Evolutionary conservation across 2,329 filamentous ascomycete genomes (phyloP), one percentile per base, ranked within the genome.

Genomic region (Sphaerostilbella broomeana): DNA sequence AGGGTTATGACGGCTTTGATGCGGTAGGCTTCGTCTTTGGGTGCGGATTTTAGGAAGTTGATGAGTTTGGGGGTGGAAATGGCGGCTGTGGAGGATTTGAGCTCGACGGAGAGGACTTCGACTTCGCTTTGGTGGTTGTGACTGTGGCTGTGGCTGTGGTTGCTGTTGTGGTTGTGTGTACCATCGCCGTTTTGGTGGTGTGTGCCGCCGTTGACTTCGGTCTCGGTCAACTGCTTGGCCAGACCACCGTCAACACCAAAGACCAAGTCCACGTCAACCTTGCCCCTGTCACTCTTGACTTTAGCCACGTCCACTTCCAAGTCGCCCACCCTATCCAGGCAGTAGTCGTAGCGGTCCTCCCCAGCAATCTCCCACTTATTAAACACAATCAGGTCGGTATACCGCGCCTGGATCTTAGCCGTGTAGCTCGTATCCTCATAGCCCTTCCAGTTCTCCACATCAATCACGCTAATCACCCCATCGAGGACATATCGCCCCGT

Each of bases 371-470:
- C 89, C 85, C 87, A 94, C 66, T 95, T 95, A 61, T 95, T 95
- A 53, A 94, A 82, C 12, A 95, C 79, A 45, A 95, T 82, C 46
- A 95, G 59, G 62, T 95, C 89, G 9, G 89, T 95, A 60, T 94
- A 95, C 47, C 77, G 72, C 4, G 88, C 89, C 70, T 95, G 89
- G 50, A 95, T 70, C 56, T 84, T 81, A 6, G 89, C 89, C 41
- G 89, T 95, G 56, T 86, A 90, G 43, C 81, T 87, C 17, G 85
- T 94, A 60, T 94, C 88, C 52, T 92, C 86, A 56, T 95, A 95
- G 0, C 89, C 89, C 54, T 79, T 69, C 88, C 88, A 95, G 57
- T 95, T 95, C 73, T 95, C 89, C 9, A 94, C 88, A 55, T 95
- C 89, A 43, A 95, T 81, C 16, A 95, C 88, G 51, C 79, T 86